Conservation (phyloP, 106 monocot species). For the Allium fistulosum region DNA sequence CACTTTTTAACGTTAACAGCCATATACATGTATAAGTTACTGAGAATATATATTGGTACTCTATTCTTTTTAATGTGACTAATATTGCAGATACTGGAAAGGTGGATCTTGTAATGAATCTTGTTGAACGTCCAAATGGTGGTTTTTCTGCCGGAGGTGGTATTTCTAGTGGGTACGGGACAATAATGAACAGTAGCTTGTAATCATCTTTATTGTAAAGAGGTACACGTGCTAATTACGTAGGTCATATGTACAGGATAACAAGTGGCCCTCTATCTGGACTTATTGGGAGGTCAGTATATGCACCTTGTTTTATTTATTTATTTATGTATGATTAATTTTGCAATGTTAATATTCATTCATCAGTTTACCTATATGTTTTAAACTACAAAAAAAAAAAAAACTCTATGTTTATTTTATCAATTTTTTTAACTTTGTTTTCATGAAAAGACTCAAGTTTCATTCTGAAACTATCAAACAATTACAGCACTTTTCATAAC, state of each 20-base stretch:
- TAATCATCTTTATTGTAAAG: background rate
- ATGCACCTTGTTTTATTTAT: background rate
- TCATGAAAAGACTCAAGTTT: no score
- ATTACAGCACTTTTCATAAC: no score
- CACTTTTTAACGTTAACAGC: no score
- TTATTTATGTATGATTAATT: background rate
- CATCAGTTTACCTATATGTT: no score
- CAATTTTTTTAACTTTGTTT: no score
- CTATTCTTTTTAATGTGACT: no score
- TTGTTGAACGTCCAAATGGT: constrained; percentile 83
- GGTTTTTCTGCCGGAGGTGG: constrained; percentile 98
- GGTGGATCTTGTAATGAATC: constrained; percentile 96
- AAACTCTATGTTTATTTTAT: no score
- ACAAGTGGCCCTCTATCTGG: constrained; percentile 95
- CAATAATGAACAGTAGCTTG: background rate
- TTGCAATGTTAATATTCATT: background rate
- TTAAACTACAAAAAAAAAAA: no score
- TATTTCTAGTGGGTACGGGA: constrained; percentile 90
- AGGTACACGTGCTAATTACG: constrained; percentile 6
- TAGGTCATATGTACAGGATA: constrained; percentile 46
- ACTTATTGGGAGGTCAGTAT: constrained; percentile 85
- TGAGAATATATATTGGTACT: no score
- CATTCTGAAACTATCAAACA: no score
- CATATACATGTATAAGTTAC: no score
- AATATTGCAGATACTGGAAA: constrained; percentile 55